Evolutionary conservation across 2,329 filamentous ascomycete genomes (phyloP).

Genomic region (Madurella mycetomatis): DNA sequence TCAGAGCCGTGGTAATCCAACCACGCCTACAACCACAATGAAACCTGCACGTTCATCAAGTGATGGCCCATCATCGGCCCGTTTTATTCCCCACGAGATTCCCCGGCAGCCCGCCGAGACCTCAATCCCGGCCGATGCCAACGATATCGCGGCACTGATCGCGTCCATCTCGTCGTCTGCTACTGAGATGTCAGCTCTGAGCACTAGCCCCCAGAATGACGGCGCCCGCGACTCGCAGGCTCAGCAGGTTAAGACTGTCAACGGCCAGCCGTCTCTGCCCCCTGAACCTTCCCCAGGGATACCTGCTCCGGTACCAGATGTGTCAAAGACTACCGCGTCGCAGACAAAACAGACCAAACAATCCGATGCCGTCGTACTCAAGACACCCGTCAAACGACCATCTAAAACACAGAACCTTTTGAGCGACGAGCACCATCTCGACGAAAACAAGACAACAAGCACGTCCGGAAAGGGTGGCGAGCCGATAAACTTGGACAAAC

Average conservation of each 20-base stretch:
- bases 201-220: not conserved
- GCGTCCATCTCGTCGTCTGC: constrained; percentile 17
- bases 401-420: not conserved
- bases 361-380: too few relatives aligned
- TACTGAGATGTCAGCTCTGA: not conserved
- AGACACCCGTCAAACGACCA: not conserved
- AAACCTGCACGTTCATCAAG: not conserved
- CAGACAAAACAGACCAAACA: not conserved
- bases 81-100: constrained; percentile 3
- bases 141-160: constrained; percentile 23
- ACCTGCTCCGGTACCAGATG: not conserved
- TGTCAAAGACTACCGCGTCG: not conserved
- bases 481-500: not conserved
- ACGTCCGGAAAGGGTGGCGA: not conserved
- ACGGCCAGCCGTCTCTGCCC: not conserved
- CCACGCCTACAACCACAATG: not conserved
- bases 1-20: constrained; percentile 1
- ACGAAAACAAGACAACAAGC: not conserved
- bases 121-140: constrained; percentile 15
- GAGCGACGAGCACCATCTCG: not conserved
- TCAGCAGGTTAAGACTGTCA: not conserved
- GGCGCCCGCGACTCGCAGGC: not conserved
- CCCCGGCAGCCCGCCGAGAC: constrained; percentile 2
- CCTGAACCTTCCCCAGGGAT: not conserved
- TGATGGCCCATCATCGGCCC: not conserved